Conservation (phyloP, 106 monocot species). For the Amphibolis antarctica region DNA sequence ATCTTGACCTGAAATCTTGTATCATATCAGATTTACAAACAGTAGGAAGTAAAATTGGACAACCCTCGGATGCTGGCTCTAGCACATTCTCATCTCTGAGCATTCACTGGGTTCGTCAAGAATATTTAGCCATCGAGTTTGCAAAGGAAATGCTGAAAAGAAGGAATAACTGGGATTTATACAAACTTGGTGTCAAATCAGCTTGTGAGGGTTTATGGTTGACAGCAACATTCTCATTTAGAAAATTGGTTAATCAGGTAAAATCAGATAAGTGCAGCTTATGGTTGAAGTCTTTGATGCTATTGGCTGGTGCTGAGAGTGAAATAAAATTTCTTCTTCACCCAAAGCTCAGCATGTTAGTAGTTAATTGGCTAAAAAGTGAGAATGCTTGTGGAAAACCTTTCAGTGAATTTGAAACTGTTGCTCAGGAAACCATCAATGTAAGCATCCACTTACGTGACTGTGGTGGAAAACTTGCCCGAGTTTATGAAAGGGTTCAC, state of each 20-base stretch:
- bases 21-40: not conserved
- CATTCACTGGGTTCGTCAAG: constrained; percentile 29
- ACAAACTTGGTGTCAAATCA: constrained; percentile 53
- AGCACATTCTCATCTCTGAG: not conserved
- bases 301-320: constrained; percentile 70
- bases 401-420: constrained; percentile 14
- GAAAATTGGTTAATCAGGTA: constrained; percentile 39
- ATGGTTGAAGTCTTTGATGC: constrained; percentile 70
- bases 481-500: constrained; percentile 37
- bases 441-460: constrained; percentile 13
- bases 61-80: constrained; percentile 1
- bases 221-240: constrained; percentile 64
- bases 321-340: constrained; percentile 70
- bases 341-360: constrained; percentile 33
- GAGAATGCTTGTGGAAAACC: constrained; percentile 17
- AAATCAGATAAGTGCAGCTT: constrained; percentile 24
- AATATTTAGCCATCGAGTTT: constrained; percentile 34
- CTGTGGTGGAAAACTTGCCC: constrained; percentile 31
- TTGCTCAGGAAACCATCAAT: constrained; percentile 8
- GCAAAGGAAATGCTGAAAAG: constrained; percentile 37
- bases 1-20: constrained; percentile 21
- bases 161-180: constrained; percentile 54
- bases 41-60: not conserved
- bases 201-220: constrained; percentile 68
- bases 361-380: constrained; percentile 38